phyloP scores from a whole-genome alignment of 495 filamentous ascomycete species.

The Penicillium canescens region DNA sequence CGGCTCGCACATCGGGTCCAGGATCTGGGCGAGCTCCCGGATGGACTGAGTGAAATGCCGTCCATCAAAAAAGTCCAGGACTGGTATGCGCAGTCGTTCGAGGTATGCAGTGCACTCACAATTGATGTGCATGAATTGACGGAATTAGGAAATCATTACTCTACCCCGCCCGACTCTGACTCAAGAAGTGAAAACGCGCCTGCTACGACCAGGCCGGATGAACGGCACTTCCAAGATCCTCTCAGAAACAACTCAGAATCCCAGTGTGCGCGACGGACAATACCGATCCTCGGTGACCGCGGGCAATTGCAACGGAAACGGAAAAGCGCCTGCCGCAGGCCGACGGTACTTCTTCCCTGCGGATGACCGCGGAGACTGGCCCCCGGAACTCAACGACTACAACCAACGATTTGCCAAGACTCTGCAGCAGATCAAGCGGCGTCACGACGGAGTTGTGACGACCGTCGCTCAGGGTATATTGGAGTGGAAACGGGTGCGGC shows the following conservation, averaged over 20 bases:
- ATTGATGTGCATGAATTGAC: conserved; percentile 9
- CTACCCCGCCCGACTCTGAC: conserved; percentile 75
- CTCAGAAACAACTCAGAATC: conserved; percentile 82
- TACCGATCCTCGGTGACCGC: conserved; percentile 70
- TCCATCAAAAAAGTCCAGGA: conserved; percentile 93
- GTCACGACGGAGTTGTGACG: conserved; percentile 96
- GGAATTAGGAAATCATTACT: conserved; percentile 78
- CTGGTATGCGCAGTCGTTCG: conserved; percentile 99
- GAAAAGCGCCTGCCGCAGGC: conserved; percentile 33
- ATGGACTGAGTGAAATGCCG: conserved; percentile 97
- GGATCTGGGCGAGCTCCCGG: conserved; percentile 88
- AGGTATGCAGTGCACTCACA: conserved; percentile 57
- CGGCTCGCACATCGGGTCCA: conserved; percentile 94
- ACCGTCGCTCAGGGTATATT: conserved; percentile 93
- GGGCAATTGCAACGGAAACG: conserved; percentile 50
- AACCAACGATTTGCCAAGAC: conserved; percentile 86
- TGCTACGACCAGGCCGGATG: conserved; percentile 70
- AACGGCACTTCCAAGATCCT: conserved; percentile 65
- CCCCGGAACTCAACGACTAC: conserved; percentile 90
- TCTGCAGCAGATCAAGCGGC: conserved; percentile 87
- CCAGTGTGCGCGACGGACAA: conserved; percentile 82
- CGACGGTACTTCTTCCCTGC: conserved; percentile 89
- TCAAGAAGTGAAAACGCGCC: conserved; percentile 73
- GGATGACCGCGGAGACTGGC: conserved; percentile 88
- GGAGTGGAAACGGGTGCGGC: conserved; percentile 94